These are phyloP conservation scores for Penicillium fuscoglaucum DNA, from an alignment of 2,329 filamentous ascomycete species.

Conservation along the genomic window DNA sequence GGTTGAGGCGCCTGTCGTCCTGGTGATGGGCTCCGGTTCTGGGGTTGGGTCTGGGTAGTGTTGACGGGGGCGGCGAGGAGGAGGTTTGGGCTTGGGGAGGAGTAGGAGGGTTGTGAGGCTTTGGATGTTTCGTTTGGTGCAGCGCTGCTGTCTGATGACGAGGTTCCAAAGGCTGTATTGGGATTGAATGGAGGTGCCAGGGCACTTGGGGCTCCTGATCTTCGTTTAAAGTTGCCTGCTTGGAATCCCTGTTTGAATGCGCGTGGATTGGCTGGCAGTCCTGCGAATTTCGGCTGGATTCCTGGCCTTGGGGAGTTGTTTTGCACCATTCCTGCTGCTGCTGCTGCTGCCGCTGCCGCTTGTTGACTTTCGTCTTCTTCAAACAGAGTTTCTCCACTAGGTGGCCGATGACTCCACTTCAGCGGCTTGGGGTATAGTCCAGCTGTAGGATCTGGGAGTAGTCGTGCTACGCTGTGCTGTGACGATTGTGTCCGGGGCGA, in stretches of 20 bases:
- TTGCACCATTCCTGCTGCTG: neutral
- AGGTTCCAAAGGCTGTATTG: conserved; percentile 6
- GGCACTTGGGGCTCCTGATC: neutral
- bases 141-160: conserved; percentile 15
- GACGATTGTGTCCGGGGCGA: conserved; percentile 37
- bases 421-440: conserved; percentile 42
- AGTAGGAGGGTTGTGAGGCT: conserved; percentile 5
- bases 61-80: conserved; percentile 3
- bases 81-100: conserved; percentile 2
- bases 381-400: conserved; percentile 39
- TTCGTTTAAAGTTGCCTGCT: conserved; percentile 2
- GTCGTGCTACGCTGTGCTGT: conserved; percentile 39
- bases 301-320: conserved; percentile 4
- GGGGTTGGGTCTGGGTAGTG: conserved; percentile 3
- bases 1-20: conserved; percentile 19
- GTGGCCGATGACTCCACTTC: conserved; percentile 32
- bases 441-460: conserved; percentile 38
- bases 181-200: conserved; percentile 11
- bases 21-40: conserved; percentile 3
- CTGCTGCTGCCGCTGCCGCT: conserved; percentile 3
- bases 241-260: conserved; percentile 34
- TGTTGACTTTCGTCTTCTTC: conserved; percentile 38
- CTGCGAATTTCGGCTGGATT: conserved; percentile 20
- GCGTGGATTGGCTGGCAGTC: conserved; percentile 39
- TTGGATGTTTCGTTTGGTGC: conserved; percentile 9